phyloP scores from a whole-genome alignment of 2,329 filamentous ascomycete genomes.

The Lachnellula hyalina region DNA sequence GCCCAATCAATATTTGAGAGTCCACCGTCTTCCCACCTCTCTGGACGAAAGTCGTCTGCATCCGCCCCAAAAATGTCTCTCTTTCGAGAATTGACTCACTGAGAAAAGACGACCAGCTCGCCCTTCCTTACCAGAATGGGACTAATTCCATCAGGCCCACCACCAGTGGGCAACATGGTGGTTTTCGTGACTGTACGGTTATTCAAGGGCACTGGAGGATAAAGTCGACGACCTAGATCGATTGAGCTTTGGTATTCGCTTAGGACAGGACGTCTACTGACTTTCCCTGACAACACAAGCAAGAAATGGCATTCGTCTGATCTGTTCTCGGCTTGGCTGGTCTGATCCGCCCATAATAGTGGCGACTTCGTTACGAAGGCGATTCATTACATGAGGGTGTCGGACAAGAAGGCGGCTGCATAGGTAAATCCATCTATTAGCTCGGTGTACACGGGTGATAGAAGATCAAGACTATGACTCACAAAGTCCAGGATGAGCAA shows the following conservation, averaged over 20 bases:
- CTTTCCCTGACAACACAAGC: slow-evolving; percentile 17
- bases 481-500: slow-evolving; percentile 42
- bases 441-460: not conserved
- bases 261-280: not conserved
- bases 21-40: slow-evolving; percentile 26
- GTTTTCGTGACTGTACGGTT: slow-evolving; percentile 20
- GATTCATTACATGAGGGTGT: slow-evolving; percentile 36
- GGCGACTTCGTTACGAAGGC: slow-evolving; percentile 39
- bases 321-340: slow-evolving; percentile 3
- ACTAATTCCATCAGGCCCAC: slow-evolving; percentile 25
- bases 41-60: slow-evolving; percentile 32
- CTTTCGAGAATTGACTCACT: slow-evolving; percentile 26
- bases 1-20: slow-evolving; percentile 37
- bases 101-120: slow-evolving; percentile 18
- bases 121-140: slow-evolving; percentile 20
- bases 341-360: slow-evolving; percentile 47
- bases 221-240: slow-evolving; percentile 15
- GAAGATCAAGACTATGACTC: not conserved
- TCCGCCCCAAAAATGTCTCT: slow-evolving; percentile 30
- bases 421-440: not conserved
- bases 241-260: not conserved
- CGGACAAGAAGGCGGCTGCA: slow-evolving; percentile 37
- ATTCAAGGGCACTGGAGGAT: slow-evolving; percentile 28
- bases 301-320: slow-evolving; percentile 12
- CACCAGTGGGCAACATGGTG: slow-evolving; percentile 29